Evolutionary conservation across 1,284 basidiomycete genomes (phyloP).

Genomic region (Malassezia dermatis): DNA sequence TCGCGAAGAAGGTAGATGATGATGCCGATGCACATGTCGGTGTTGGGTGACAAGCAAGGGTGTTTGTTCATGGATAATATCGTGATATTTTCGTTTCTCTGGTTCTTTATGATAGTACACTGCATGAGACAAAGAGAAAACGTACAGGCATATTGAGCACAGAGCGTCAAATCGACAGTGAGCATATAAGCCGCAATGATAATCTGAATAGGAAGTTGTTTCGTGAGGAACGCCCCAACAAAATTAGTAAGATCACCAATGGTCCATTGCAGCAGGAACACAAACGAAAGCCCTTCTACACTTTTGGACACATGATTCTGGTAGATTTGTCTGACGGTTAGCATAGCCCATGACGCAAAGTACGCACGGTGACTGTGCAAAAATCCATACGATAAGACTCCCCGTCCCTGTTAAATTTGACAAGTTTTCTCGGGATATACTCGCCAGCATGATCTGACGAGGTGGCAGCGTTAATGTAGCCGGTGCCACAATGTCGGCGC

Average conservation of each 20-base stretch:
- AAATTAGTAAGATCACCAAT: slow-evolving; percentile 44
- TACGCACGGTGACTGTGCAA: slow-evolving; percentile 40
- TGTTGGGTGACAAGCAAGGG: neutral
- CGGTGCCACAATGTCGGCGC: neutral
- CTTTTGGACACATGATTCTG: slow-evolving; percentile 36
- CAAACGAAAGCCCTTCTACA: slow-evolving; percentile 37
- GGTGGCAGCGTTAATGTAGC: neutral
- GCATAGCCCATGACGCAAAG: neutral
- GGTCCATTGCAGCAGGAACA: slow-evolving; percentile 46
- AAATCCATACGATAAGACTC: slow-evolving; percentile 40
- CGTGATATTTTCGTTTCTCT: neutral
- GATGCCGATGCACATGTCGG: neutral
- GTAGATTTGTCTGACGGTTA: slow-evolving; percentile 26
- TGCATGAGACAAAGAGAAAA: neutral
- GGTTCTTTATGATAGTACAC: slow-evolving; percentile 1
- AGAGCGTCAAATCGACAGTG: slow-evolving; percentile 7
- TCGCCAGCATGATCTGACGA: neutral
- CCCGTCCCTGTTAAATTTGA: slow-evolving; percentile 29
- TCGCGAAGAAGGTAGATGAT: neutral
- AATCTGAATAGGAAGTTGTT: slow-evolving; percentile 42
- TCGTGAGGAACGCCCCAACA: slow-evolving; percentile 36
- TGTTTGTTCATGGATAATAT: neutral
- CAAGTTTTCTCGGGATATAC: slow-evolving; percentile 19
- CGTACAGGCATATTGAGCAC: slow-evolving; percentile 7
- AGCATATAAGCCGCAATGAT: slow-evolving; percentile 24